These are phyloP conservation scores for Daldinia grandis DNA, from an alignment of 495 filamentous ascomycete species.

Conservation along the genomic window DNA sequence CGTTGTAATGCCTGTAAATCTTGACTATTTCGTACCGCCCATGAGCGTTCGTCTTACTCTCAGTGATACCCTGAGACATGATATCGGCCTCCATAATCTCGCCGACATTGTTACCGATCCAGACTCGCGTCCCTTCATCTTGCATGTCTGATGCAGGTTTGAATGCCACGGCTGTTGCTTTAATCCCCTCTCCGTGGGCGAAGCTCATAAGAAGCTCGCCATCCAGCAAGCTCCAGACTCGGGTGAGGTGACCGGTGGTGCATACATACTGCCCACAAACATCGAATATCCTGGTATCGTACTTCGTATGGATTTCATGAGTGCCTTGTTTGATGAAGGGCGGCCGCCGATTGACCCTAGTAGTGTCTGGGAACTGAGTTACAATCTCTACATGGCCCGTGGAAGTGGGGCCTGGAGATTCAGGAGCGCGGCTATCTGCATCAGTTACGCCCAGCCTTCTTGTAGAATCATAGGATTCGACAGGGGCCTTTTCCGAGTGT, in stretches of 20 bases:
- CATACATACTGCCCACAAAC: slow-evolving; percentile 89
- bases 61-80: slow-evolving; percentile 68
- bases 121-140: slow-evolving; percentile 84
- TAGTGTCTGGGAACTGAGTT: slow-evolving; percentile 79
- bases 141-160: slow-evolving; percentile 77
- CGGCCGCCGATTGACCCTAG: slow-evolving; percentile 82
- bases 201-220: slow-evolving; percentile 84
- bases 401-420: slow-evolving; percentile 33
- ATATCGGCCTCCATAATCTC: slow-evolving; percentile 92
- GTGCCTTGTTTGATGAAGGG: slow-evolving; percentile 75
- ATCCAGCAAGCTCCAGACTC: slow-evolving; percentile 84
- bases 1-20: slow-evolving; percentile 84
- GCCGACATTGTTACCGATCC: slow-evolving; percentile 87
- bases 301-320: slow-evolving; percentile 81
- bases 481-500: slow-evolving; percentile 46
- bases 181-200: slow-evolving; percentile 79
- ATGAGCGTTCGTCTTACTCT: slow-evolving; percentile 74
- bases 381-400: slow-evolving; percentile 40
- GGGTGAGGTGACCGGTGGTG: slow-evolving; percentile 82
- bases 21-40: slow-evolving; percentile 83
- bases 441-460: slow-evolving; percentile 34
- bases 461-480: slow-evolving; percentile 47
- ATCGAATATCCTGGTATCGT: slow-evolving; percentile 83
- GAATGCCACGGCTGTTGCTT: slow-evolving; percentile 81
- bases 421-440: slow-evolving; percentile 40